phyloP scores from a whole-genome alignment of 1,139 yeast genomes.

The Lodderomyces theae region DNA sequence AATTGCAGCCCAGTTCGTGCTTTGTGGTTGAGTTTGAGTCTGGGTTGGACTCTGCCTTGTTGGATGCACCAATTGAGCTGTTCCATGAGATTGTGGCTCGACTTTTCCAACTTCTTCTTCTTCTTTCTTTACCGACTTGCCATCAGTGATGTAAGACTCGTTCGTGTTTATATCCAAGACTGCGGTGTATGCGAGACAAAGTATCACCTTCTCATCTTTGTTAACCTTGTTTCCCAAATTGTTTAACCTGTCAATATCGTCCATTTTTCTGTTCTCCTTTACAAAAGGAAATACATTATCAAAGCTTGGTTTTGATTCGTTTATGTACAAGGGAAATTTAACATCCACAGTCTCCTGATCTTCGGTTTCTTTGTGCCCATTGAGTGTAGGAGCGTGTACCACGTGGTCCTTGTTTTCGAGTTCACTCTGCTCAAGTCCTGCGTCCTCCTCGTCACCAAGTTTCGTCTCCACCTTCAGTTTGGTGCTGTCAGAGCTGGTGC shows the following conservation, averaged over 20 bases:
- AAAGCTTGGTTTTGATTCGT: conserved; percentile 17
- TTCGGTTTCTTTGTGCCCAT: conserved; percentile 4
- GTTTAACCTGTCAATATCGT: conserved; percentile 13
- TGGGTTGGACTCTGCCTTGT: too few relatives aligned
- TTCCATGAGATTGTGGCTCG: conserved; percentile 3
- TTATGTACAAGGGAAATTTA: conserved; percentile 21
- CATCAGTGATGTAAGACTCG: conserved; percentile 6
- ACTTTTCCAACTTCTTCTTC: neutral
- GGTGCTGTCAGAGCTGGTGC: too few relatives aligned
- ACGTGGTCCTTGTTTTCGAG: neutral
- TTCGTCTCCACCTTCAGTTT: neutral
- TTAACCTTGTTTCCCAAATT: conserved; percentile 15
- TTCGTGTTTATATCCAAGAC: conserved; percentile 18
- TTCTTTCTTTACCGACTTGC: conserved; percentile 9
- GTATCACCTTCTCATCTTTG: conserved; percentile 14
- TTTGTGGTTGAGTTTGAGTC: neutral
- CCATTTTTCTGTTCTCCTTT: conserved; percentile 6
- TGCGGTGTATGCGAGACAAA: conserved; percentile 15
- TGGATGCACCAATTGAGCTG: too few relatives aligned
- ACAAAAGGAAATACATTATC: conserved; percentile 8
- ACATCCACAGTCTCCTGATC: neutral
- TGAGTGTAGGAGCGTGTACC: neutral
- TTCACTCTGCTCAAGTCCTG: neutral
- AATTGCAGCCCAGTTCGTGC: conserved; percentile 26
- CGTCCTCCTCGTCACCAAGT: neutral